phyloP scores from a whole-genome alignment of 768 basidiomycete species.

The Rhodosporidiobolus sp. region DNA sequence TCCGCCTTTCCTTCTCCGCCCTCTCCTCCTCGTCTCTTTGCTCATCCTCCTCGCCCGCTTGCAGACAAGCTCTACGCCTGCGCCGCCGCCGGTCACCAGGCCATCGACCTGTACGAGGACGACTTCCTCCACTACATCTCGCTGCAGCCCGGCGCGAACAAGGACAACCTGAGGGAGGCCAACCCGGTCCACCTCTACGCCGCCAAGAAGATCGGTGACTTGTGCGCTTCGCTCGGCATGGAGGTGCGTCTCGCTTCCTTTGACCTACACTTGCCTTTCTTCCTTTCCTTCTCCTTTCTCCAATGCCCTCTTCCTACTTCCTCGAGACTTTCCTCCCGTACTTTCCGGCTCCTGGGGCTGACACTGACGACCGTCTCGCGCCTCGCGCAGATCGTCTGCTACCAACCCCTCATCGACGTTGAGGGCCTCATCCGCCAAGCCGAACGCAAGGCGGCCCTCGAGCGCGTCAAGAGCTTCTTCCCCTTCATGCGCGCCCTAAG shows the following conservation, averaged over 20 bases:
- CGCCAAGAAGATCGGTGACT: slow-evolving; percentile 12
- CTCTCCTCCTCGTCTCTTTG: too few species aligned
- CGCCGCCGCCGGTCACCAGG: slow-evolving; percentile 10
- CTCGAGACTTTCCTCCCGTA: too few species aligned
- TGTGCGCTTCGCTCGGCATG: slow-evolving; percentile 17
- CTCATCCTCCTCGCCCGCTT: too few species aligned
- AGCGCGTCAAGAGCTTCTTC: slow-evolving; percentile 20
- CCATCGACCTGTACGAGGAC: slow-evolving; percentile 26
- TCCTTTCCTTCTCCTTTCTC: too few species aligned
- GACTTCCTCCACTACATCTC: slow-evolving; percentile 24
- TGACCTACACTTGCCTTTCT: too few species aligned
- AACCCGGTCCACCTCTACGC: slow-evolving; percentile 4
- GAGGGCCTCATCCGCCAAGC: slow-evolving; percentile 7
- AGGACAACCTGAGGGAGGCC: slow-evolving; percentile 12
- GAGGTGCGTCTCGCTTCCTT: neutral
- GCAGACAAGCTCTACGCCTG: slow-evolving; percentile 20
- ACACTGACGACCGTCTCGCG: too few species aligned
- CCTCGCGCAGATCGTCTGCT: slow-evolving; percentile 3
- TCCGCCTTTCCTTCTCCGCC: neutral
- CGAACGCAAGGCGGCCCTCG: slow-evolving; percentile 4
- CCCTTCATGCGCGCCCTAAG: slow-evolving; percentile 13
- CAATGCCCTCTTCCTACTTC: too few species aligned
- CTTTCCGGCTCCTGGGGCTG: too few species aligned
- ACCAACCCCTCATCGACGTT: slow-evolving; percentile 21
- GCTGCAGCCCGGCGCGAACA: slow-evolving; percentile 16